Percentiles rank a stretch among this genome's conserved stretches.
phyloP scores from a whole-genome alignment of 2,329 filamentous ascomycete species.

The Apiospora rasikravindrae region DNA sequence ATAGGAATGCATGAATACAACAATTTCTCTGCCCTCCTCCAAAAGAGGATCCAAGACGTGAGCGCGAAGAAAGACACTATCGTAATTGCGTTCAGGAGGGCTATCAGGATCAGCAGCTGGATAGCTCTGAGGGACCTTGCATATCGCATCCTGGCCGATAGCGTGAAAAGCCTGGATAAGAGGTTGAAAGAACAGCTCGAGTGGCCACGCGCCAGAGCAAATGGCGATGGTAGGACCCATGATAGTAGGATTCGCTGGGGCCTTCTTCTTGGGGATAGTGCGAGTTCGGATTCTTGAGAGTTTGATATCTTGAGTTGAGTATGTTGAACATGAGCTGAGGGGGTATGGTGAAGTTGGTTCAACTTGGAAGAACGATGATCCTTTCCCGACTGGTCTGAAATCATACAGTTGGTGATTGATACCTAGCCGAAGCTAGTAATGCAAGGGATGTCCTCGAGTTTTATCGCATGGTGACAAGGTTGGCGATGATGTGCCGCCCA shows the following conservation, averaged over 20 bases:
- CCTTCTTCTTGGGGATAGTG: neutral
- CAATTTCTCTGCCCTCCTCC: neutral
- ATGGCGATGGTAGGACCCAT: conserved; percentile 10
- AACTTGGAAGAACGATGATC: neutral
- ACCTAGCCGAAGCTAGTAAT: no score
- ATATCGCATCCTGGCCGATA: neutral
- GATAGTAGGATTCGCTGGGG: fast-evolving
- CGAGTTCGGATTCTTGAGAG: neutral
- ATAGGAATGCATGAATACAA: conserved; percentile 17
- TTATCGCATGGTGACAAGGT: no score
- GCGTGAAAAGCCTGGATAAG: conserved; percentile 12
- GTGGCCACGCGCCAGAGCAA: conserved; percentile 18
- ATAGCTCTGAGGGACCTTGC: conserved; percentile 16
- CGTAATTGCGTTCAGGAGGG: neutral
- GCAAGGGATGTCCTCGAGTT: no score
- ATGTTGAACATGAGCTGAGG: neutral
- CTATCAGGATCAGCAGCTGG: neutral
- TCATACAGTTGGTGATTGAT: no score
- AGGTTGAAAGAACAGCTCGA: neutral
- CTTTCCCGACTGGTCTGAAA: neutral
- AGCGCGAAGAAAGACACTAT: conserved; percentile 12
- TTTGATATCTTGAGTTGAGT: neutral
- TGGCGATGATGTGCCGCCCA: no score
- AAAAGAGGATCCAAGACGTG: conserved; percentile 15
- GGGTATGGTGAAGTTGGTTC: neutral